phyloP scores from a whole-genome alignment of 352 stramenopile genomes.

The Phytophthora pinifolia region DNA sequence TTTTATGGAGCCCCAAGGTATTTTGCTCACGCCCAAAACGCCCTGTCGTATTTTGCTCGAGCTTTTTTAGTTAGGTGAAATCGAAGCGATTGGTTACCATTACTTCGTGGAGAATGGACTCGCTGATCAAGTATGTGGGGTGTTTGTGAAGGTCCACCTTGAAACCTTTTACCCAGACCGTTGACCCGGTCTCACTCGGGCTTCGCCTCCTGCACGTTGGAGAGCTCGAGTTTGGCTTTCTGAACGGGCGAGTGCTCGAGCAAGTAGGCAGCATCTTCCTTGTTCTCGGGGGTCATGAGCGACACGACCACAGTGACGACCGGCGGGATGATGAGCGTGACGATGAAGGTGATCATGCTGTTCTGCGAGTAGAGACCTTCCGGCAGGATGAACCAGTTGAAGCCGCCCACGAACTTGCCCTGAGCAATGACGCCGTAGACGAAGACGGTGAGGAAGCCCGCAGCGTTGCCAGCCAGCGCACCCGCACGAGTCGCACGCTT shows the following conservation, averaged over 20 bases:
- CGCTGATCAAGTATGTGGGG: no score
- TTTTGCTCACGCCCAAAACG: no score
- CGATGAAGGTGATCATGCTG: constrained; percentile 74
- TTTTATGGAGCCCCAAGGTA: no score
- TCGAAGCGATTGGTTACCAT: no score
- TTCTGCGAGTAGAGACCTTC: constrained; percentile 60
- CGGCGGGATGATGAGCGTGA: constrained; percentile 50
- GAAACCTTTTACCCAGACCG: no score
- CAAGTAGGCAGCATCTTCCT: constrained; percentile 23
- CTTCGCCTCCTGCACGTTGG: no score
- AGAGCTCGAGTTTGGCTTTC: background rate
- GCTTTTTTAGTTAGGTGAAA: no score
- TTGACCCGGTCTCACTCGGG: no score
- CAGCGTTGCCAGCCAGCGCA: constrained; percentile 42
- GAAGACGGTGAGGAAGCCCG: constrained; percentile 65
- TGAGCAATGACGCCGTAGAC: constrained; percentile 49
- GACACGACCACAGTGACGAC: constrained; percentile 48
- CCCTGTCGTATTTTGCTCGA: no score
- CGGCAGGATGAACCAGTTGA: constrained; percentile 62
- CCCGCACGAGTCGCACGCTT: constrained; percentile 35
- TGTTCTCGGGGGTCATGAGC: constrained; percentile 30
- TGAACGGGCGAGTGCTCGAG: constrained; percentile 17
- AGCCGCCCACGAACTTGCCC: constrained; percentile 57
- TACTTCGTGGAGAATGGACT: no score
- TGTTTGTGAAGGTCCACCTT: no score